Percentiles rank a stretch among this genome's conserved stretches.
Conservation (phyloP, 129 eudicot species). For the Escallonia rubra region DNA sequence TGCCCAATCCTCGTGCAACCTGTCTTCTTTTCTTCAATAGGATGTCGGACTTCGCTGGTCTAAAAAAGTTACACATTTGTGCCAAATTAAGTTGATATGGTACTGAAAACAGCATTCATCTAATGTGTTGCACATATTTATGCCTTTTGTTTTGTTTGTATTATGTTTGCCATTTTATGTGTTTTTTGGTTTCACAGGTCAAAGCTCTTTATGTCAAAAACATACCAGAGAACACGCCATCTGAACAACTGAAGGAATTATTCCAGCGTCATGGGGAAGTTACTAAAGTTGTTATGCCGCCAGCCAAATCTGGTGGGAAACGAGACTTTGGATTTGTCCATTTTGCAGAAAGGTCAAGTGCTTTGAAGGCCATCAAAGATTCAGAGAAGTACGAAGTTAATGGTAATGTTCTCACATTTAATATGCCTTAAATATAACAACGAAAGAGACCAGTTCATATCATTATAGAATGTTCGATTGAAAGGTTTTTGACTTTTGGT, state of each 20-base stretch:
- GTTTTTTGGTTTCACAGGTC: conserved; percentile 36
- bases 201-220: conserved; percentile 96
- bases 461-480: no score
- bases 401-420: conserved; percentile 37
- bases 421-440: no score
- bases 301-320: conserved; percentile 89
- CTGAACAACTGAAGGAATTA: conserved; percentile 76
- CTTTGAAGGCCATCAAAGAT: conserved; percentile 81
- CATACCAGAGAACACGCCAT: conserved; percentile 83
- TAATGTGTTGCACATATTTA: no score
- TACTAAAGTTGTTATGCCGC: conserved; percentile 90
- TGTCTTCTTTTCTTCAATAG: background rate
- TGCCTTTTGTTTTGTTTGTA: background rate
- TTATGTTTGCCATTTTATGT: background rate
- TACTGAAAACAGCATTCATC: no score
- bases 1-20: no score
- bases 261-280: conserved; percentile 96
- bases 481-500: no score
- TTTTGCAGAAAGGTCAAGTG: conserved; percentile 96
- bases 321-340: conserved; percentile 94
- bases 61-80: background rate
- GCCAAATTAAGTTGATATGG: no score
- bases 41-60: background rate
- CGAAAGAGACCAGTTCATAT: no score
- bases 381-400: conserved; percentile 77